Base-by-base conservation (phyloP, 495 filamentous ascomycete genomes). In the Tricharina praecox region DNA sequence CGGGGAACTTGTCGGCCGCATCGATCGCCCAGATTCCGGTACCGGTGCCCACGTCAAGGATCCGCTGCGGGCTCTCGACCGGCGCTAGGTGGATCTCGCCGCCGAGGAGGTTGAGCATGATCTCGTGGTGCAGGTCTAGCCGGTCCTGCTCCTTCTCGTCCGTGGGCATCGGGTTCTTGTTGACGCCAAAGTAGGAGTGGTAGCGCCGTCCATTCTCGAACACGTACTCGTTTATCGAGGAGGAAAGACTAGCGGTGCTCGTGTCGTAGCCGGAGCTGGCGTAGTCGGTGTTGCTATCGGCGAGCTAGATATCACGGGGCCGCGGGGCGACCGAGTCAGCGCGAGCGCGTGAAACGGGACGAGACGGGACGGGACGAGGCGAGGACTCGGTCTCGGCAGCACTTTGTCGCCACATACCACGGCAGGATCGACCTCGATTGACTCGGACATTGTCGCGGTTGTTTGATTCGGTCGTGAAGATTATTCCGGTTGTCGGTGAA, bases 11-110 rank as follows among this genome's bases (percentile, higher is more conserved):
- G 41, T 76, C 54, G 3, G 53, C 54, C 34, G 56, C 49, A 3
- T 73, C 76, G 37, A 79, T 69, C 3, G 74, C 74, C 75, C 77
- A 79, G 23, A n/a, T n/a, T n/a, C n/a, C n/a, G n/a, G n/a, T n/a
- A n/a, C n/a, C n/a, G n/a, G n/a, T n/a, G n/a, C n/a, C n/a, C n/a
- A n/a, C n/a, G n/a, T n/a, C n/a, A n/a, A n/a, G n/a, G n/a, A n/a
- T n/a, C n/a, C n/a, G n/a, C 74, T 40, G 37, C 1, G 18, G 2
- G 11, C 21, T 19, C 21, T 20, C 13, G 20, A 40, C 21, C 21
- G 37, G 37, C 11, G 37, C 10, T 20, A 40, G 18, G 21, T 18
- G 37, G 21, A 40, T 13, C 37, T 21, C 2, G 10, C 37, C 37
- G 21, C 21, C 37, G 10, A 40, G 20, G 1, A 40, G 37, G 10